A percentile compares a stretch with the other conserved stretches of the same genome.
Conservation (phyloP, 1,139 yeast genomes). For the Groenewaldozyma sp. region DNA sequence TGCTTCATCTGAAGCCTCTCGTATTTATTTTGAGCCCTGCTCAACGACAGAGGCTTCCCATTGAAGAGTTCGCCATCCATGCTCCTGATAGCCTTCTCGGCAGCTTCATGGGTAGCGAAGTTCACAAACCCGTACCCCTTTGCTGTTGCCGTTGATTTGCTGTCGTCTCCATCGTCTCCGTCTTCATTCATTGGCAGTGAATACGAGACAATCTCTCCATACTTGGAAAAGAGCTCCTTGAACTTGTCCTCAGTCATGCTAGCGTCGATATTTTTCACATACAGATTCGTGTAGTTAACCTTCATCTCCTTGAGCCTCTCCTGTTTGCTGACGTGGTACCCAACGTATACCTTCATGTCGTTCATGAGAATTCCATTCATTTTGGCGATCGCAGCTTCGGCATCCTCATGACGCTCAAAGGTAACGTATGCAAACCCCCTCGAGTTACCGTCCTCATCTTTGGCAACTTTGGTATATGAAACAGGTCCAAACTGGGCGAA, state of each 20-base stretch:
- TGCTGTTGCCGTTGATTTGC: conserved; percentile 72
- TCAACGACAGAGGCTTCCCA: conserved; percentile 71
- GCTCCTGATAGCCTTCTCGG: conserved; percentile 71
- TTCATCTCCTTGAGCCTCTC: conserved; percentile 83
- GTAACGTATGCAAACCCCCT: conserved; percentile 58
- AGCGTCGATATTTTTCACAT: conserved; percentile 67
- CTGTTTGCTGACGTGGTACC: conserved; percentile 75
- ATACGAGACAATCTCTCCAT: conserved; percentile 53
- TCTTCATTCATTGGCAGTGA: conserved; percentile 62
- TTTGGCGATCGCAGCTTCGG: conserved; percentile 65
- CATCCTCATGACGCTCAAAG: conserved; percentile 52
- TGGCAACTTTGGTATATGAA: conserved; percentile 43
- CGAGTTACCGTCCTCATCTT: conserved; percentile 46
- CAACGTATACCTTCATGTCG: conserved; percentile 81
- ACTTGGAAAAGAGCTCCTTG: conserved; percentile 50
- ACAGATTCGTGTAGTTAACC: conserved; percentile 80
- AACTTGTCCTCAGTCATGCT: conserved; percentile 57
- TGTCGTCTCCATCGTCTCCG: no score
- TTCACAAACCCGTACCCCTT: conserved; percentile 89
- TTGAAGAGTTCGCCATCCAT: conserved; percentile 58
- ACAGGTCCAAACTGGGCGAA: conserved; percentile 63
- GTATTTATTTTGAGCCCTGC: conserved; percentile 89
- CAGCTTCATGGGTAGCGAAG: conserved; percentile 69
- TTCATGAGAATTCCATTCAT: conserved; percentile 85
- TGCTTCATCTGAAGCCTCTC: conserved; percentile 33